Conservation (phyloP, 2,329 filamentous ascomycete species). For the Corinectria fuckeliana region DNA sequence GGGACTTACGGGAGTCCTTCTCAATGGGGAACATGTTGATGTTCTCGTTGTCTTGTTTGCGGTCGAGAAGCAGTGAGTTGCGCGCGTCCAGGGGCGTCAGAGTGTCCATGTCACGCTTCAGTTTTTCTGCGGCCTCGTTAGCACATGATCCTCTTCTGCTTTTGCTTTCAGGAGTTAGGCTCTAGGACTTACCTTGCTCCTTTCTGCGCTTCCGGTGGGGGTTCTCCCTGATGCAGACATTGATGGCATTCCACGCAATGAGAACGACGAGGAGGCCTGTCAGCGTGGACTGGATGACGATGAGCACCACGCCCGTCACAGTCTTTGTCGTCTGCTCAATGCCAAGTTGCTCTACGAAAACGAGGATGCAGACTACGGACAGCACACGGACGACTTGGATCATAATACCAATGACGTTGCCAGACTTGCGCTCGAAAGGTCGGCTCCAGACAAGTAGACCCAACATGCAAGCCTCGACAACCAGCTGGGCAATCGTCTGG, state of each 20-base stretch:
- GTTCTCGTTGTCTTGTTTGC: conserved; percentile 45
- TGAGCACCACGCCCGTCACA: conserved; percentile 88
- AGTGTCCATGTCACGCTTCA: conserved; percentile 77
- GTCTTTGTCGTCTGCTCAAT: conserved; percentile 93
- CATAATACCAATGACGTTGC: conserved; percentile 90
- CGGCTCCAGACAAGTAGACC: conserved; percentile 80
- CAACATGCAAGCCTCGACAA: conserved; percentile 83
- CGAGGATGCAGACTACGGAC: conserved; percentile 85
- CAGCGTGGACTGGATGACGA: conserved; percentile 86
- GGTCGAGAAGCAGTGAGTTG: conserved; percentile 81
- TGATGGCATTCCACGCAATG: conserved; percentile 87
- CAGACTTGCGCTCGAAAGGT: conserved; percentile 85
- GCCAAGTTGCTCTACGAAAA: conserved; percentile 93
- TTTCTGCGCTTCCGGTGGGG: conserved; percentile 88
- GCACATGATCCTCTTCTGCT: conserved; percentile 4
- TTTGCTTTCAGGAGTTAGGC: neutral
- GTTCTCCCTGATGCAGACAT: conserved; percentile 83
- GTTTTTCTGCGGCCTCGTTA: conserved; percentile 67
- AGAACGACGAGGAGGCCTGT: conserved; percentile 85
- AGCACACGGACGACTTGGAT: conserved; percentile 90
- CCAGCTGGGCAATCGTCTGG: conserved; percentile 80
- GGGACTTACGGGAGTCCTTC: conserved; percentile 40
- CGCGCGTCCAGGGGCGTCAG: conserved; percentile 87
- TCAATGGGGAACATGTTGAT: conserved; percentile 53
- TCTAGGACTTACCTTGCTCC: conserved; percentile 75